Conservation (phyloP, 768 basidiomycete species). For the Porpolomopsis calyptriformis region DNA sequence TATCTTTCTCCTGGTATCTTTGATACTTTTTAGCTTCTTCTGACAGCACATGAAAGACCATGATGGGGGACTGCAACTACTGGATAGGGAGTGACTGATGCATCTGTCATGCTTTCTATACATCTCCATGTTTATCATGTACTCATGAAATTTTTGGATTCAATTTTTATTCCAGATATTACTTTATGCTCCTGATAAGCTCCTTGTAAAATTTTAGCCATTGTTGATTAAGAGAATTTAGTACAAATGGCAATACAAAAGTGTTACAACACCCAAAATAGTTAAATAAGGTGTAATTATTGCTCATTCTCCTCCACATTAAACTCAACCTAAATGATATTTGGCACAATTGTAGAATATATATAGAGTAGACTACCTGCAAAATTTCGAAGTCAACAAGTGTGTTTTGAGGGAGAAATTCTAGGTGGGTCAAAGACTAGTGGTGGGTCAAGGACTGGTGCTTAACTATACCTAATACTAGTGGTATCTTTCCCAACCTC, state of each 20-base stretch:
- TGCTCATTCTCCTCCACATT: neutral
- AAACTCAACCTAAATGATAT: neutral
- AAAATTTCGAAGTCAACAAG: neutral
- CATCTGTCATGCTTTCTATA: neutral
- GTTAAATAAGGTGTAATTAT: neutral
- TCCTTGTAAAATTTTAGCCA: neutral
- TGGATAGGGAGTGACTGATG: neutral
- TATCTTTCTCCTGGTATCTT: neutral
- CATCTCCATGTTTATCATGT: neutral
- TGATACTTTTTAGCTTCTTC: neutral
- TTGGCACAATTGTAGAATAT: neutral
- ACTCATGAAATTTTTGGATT: neutral
- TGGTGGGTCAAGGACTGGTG: neutral
- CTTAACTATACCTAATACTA: slow-evolving; percentile 12
- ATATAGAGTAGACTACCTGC: neutral
- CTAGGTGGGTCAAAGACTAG: neutral
- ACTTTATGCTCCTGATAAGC: neutral
- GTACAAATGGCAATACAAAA: neutral
- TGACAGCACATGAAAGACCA: neutral
- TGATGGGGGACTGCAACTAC: neutral
- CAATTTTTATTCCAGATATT: neutral
- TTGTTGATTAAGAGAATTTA: neutral
- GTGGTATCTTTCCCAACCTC: slow-evolving; percentile 16
- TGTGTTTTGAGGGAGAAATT: neutral
- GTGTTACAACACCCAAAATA: neutral